phyloP scores from a whole-genome alignment of 169 alveolate genomes.

The Plasmodium cynomolgi region DNA sequence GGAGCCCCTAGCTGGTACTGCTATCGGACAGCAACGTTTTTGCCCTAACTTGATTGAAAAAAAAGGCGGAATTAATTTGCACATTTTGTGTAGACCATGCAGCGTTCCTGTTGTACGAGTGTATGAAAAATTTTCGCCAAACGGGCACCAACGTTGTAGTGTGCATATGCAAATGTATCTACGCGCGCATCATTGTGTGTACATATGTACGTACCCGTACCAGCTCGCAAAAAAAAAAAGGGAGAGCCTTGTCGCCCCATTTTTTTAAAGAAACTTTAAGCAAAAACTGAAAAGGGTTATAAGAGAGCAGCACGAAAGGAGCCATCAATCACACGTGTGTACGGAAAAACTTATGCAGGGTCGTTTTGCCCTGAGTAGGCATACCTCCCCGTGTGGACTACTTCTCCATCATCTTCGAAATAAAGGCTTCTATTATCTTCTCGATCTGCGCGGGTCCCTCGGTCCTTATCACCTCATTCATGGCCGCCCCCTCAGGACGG shows the following conservation, averaged over 20 bases:
- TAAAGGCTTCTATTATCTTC: slow-evolving; percentile 32
- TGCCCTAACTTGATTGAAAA: not conserved
- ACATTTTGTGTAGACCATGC: not conserved
- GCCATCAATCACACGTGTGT: not conserved
- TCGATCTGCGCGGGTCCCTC: slow-evolving; percentile 20
- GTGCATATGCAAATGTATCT: not conserved
- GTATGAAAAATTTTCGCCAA: not conserved
- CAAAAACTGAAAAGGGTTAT: not conserved
- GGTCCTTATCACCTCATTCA: slow-evolving; percentile 19
- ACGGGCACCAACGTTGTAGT: not conserved
- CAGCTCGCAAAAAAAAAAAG: not conserved
- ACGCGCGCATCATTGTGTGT: not conserved
- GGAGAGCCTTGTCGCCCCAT: not conserved
- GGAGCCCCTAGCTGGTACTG: not conserved
- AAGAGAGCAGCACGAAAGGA: not conserved
- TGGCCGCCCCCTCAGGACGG: not conserved
- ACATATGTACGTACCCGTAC: not conserved
- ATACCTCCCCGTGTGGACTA: not conserved
- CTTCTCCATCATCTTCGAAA: slow-evolving; percentile 40
- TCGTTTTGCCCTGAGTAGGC: not conserved
- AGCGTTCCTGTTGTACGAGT: not conserved
- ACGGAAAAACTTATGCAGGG: not conserved
- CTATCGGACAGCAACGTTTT: not conserved
- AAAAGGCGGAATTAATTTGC: not conserved
- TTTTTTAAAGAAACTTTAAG: not conserved